Percentiles rank a stretch among this genome's conserved stretches.
Conservation (phyloP, 345 rosid genomes). For the Sonneratia alba region DNA sequence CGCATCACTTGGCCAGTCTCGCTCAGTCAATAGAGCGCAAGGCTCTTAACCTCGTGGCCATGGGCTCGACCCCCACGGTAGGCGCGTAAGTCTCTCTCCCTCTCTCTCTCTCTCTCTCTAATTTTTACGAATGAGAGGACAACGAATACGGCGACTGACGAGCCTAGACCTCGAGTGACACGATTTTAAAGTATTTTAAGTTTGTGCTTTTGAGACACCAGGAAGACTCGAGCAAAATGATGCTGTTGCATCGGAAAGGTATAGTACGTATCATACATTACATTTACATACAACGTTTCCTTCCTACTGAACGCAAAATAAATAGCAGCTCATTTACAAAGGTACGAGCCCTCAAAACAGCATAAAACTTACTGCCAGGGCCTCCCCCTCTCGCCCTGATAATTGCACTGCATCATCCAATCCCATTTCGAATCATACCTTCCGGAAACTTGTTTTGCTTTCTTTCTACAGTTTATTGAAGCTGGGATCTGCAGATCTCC, state of each 20-base stretch:
- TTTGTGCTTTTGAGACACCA: too few species aligned
- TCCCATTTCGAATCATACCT: background rate
- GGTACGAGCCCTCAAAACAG: background rate
- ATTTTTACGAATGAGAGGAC: too few species aligned
- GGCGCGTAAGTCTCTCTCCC: background rate
- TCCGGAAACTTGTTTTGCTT: background rate
- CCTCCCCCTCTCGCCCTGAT: background rate
- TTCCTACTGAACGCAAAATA: background rate
- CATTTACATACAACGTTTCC: too few species aligned
- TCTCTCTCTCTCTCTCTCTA: too few species aligned
- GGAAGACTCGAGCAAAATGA: too few species aligned
- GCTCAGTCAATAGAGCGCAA: constrained; percentile 40
- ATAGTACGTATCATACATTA: too few species aligned
- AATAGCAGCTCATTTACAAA: constrained; percentile 4
- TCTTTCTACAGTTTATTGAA: constrained; percentile 6
- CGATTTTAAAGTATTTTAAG: too few species aligned
- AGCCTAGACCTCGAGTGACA: too few species aligned
- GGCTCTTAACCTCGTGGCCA: constrained; percentile 42
- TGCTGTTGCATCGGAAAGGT: too few species aligned
- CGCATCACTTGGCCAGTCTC: constrained; percentile 9
- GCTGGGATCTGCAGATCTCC: constrained; percentile 7
- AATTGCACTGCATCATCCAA: background rate
- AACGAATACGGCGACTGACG: too few species aligned
- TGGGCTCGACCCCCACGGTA: constrained; percentile 14
- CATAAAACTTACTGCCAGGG: background rate